Conservation (phyloP, 2,329 filamentous ascomycete species). For the Lasiodiplodia sp. region DNA sequence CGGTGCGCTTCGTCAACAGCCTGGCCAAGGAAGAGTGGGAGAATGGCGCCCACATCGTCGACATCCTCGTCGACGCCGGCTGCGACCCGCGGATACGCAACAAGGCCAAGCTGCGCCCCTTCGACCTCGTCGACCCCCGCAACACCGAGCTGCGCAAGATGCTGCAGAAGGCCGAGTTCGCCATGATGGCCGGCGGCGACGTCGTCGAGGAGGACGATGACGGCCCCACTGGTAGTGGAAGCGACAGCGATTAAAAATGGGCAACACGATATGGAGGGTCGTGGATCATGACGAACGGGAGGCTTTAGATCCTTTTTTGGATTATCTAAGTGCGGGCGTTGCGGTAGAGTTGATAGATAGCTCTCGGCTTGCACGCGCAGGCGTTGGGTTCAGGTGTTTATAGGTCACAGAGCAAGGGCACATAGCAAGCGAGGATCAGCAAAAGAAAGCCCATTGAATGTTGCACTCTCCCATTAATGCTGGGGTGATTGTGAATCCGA, state of each 20-base stretch:
- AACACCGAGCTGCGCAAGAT: slow-evolving; percentile 68
- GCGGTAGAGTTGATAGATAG: slow-evolving; percentile 22
- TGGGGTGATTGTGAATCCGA: not conserved
- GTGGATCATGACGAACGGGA: not conserved
- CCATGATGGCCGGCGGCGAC: slow-evolving; percentile 56
- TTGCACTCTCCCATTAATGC: not conserved
- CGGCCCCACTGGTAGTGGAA: slow-evolving; percentile 55
- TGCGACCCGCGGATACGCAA: slow-evolving; percentile 70
- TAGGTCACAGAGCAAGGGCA: slow-evolving; percentile 19
- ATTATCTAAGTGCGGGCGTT: slow-evolving; percentile 11
- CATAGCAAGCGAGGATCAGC: slow-evolving; percentile 11
- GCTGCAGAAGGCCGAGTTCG: slow-evolving; percentile 75
- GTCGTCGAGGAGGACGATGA: slow-evolving; percentile 58
- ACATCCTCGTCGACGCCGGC: slow-evolving; percentile 85
- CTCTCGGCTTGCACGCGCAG: slow-evolving; percentile 11
- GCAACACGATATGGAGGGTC: not conserved
- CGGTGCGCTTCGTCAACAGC: slow-evolving; percentile 77
- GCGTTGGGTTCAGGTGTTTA: slow-evolving; percentile 19
- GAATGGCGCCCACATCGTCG: slow-evolving; percentile 70
- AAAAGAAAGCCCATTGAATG: slow-evolving; percentile 1
- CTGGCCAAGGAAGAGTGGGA: slow-evolving; percentile 69
- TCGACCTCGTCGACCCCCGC: slow-evolving; percentile 75
- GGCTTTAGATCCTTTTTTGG: slow-evolving; percentile 23
- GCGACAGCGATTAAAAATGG: slow-evolving; percentile 50
- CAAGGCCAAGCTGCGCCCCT: slow-evolving; percentile 74